Evolutionary conservation across 192 early-diverging fungal species (phyloP).

Genomic region (Entophlyctis helioformis): DNA sequence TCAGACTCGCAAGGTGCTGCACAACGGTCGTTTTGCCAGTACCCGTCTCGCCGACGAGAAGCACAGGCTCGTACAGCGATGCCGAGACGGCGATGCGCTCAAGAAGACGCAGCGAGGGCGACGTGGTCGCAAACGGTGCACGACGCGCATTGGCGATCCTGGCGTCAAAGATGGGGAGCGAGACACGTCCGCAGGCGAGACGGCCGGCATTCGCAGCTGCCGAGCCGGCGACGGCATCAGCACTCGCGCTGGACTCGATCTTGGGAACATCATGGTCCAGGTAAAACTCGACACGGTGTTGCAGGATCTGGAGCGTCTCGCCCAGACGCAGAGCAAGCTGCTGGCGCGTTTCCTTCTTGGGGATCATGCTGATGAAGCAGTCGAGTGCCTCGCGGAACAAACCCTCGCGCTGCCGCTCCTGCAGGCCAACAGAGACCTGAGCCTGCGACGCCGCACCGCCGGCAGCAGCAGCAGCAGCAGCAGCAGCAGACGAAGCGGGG

Average conservation of each 20-base stretch:
- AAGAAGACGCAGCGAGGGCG: slow-evolving; percentile 63
- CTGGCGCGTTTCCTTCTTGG: slow-evolving; percentile 53
- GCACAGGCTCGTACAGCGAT: slow-evolving; percentile 66
- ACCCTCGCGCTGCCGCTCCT: slow-evolving; percentile 38
- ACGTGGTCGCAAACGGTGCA: slow-evolving; percentile 75
- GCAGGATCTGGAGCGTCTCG: slow-evolving; percentile 51
- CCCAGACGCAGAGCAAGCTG: slow-evolving; percentile 52
- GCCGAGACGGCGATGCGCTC: slow-evolving; percentile 78
- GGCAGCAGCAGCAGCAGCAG: too few relatives aligned
- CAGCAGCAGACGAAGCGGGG: background rate
- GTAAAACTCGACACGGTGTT: slow-evolving; percentile 56
- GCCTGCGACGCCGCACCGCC: background rate
- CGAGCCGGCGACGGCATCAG: slow-evolving; percentile 2
- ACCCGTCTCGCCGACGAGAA: slow-evolving; percentile 95
- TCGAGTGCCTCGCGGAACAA: slow-evolving; percentile 80
- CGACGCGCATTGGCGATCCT: background rate
- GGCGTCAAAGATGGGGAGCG: background rate
- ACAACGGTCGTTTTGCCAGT: slow-evolving; percentile 96
- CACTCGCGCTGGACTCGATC: slow-evolving; percentile 26
- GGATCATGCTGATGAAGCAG: slow-evolving; percentile 73
- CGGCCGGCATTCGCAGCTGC: slow-evolving; percentile 7
- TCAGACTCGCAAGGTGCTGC: slow-evolving; percentile 75
- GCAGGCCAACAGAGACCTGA: slow-evolving; percentile 1
- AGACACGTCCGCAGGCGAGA: slow-evolving; percentile 35
- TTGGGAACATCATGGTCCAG: slow-evolving; percentile 56